Evolutionary conservation across 495 filamentous ascomycete genomes (phyloP).

Genomic region (Annulohypoxylon bovei): DNA sequence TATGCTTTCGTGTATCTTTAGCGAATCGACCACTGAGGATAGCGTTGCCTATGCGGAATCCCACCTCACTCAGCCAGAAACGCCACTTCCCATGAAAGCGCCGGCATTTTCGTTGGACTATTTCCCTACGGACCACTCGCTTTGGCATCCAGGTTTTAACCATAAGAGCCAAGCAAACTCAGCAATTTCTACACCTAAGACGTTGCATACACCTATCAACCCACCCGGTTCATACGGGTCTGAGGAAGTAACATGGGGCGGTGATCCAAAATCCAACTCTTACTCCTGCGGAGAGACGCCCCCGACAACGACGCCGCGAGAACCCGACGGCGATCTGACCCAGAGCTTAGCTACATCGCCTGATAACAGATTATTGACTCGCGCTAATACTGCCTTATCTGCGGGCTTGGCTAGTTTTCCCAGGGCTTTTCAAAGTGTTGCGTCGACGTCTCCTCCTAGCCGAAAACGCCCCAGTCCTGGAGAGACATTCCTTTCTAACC

Average conservation of each 20-base stretch:
- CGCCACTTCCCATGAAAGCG: conserved; percentile 70
- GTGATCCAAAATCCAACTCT: conserved; percentile 61
- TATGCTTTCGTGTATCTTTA: conserved; percentile 91
- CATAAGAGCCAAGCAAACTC: conserved; percentile 59
- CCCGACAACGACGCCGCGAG: conserved; percentile 56
- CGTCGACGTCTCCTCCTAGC: conserved; percentile 77
- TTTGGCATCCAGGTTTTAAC: conserved; percentile 55
- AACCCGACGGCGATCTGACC: conserved; percentile 52
- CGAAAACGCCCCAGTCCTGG: conserved; percentile 73
- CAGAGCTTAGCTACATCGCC: conserved; percentile 78
- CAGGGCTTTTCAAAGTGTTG: conserved; percentile 74
- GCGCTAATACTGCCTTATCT: conserved; percentile 66
- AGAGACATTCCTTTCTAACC: conserved; percentile 71
- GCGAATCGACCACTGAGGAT: conserved; percentile 66
- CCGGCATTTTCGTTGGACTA: conserved; percentile 74
- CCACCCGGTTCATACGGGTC: conserved; percentile 69
- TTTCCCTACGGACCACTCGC: conserved; percentile 68
- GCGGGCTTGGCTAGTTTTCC: conserved; percentile 76
- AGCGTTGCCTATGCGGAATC: conserved; percentile 59
- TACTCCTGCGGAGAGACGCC: conserved; percentile 75
- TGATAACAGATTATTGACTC: conserved; percentile 62
- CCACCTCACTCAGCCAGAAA: conserved; percentile 59
- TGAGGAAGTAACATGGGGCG: conserved; percentile 62
- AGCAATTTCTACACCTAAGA: conserved; percentile 67
- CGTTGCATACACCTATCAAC: conserved; percentile 62